Percentiles rank a stretch among this genome's conserved stretches.
phyloP scores from a whole-genome alignment of 2,329 filamentous ascomycete genomes.

The Mycocentrospora acerina region DNA sequence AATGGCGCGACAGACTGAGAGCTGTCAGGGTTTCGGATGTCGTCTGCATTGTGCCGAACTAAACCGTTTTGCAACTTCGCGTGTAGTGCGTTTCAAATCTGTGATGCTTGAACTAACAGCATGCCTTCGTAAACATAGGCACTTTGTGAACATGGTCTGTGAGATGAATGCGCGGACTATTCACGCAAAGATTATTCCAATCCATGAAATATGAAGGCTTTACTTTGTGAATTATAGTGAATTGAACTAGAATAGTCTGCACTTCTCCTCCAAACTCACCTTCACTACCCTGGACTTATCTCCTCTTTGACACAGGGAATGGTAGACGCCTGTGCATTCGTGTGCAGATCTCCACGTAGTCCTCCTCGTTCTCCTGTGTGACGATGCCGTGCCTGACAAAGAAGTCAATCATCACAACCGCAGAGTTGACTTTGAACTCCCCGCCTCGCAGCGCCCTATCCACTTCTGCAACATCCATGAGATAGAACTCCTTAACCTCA shows the following conservation, averaged over 20 bases:
- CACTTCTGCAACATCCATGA: conserved; percentile 66
- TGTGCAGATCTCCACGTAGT: conserved; percentile 67
- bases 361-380: conserved; percentile 71
- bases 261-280: not conserved
- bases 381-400: conserved; percentile 80
- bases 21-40: conserved; percentile 26
- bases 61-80: conserved; percentile 20
- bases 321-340: not conserved
- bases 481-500: conserved; percentile 71
- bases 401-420: conserved; percentile 77
- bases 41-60: conserved; percentile 11
- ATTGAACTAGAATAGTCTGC: not conserved
- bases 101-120: conserved; percentile 8
- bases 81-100: conserved; percentile 19
- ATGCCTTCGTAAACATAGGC: too few species aligned
- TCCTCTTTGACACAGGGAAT: not conserved
- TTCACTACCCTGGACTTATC: not conserved
- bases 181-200: too few species aligned
- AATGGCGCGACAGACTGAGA: conserved; percentile 4
- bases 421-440: conserved; percentile 70
- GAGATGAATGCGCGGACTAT: too few species aligned
- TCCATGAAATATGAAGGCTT: too few species aligned
- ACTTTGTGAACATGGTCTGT: too few species aligned
- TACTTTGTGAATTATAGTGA: too few species aligned
- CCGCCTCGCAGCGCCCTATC: conserved; percentile 35